A percentile compares a stretch with the other conserved stretches of the same genome.
Conservation (phyloP, 1,139 yeast genomes). For the Meyerozyma guilliermondii region DNA sequence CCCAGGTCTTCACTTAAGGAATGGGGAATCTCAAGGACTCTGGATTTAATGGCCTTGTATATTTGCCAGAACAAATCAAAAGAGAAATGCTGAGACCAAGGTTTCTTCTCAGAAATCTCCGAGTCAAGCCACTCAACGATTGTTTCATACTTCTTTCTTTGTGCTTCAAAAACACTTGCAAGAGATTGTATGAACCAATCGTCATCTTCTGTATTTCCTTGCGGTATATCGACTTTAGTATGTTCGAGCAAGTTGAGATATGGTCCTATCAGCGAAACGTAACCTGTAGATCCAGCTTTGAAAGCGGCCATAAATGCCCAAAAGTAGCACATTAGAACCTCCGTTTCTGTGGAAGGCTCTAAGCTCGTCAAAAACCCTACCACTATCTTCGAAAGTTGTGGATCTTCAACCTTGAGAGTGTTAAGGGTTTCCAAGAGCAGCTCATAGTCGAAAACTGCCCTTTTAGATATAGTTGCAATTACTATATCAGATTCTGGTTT, state of each 20-base stretch:
- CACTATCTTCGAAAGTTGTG: conserved; percentile 17
- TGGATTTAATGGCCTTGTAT: conserved; percentile 47
- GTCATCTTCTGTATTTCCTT: conserved; percentile 9
- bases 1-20: conserved; percentile 15
- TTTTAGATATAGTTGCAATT: conserved; percentile 33
- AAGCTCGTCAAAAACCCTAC: conserved; percentile 17
- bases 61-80: conserved; percentile 35
- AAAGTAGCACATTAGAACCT: conserved; percentile 25
- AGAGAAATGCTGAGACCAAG: conserved; percentile 10
- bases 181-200: conserved; percentile 15
- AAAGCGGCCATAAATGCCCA: conserved; percentile 17
- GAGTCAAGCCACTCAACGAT: conserved; percentile 14
- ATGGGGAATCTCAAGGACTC: conserved; percentile 62
- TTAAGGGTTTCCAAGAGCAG: conserved; percentile 24
- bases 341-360: conserved; percentile 25
- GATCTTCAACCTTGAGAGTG: conserved; percentile 14
- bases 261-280: conserved; percentile 9
- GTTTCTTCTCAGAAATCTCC: conserved; percentile 4
- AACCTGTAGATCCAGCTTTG: conserved; percentile 4
- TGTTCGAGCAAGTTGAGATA: conserved; percentile 24
- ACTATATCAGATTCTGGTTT: conserved; percentile 11
- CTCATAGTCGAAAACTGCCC: conserved; percentile 22
- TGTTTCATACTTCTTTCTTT: conserved; percentile 17
- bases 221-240: conserved; percentile 12
- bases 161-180: conserved; percentile 14